These are phyloP conservation scores for Xenoacremonium recifei DNA, from an alignment of 2,329 filamentous ascomycete species.

Conservation along the genomic window DNA sequence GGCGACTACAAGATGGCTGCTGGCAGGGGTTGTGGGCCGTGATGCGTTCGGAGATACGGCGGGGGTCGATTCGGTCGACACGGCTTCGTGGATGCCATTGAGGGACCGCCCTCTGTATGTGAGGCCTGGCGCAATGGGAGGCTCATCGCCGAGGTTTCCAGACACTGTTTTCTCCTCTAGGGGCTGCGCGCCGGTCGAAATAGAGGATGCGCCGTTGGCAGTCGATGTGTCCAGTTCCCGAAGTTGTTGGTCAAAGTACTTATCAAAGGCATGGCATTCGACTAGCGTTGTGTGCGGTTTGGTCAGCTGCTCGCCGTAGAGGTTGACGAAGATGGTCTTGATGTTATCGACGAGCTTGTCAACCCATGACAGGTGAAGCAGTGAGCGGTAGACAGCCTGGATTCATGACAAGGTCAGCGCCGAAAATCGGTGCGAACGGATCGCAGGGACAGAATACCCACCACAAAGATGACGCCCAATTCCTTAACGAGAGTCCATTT, in stretches of 20 bases:
- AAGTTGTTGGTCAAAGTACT: slow-evolving; percentile 93
- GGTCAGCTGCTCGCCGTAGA: slow-evolving; percentile 86
- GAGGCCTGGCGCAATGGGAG: slow-evolving; percentile 35
- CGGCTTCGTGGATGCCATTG: slow-evolving; percentile 34
- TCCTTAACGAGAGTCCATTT: slow-evolving; percentile 95
- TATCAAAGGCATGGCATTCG: slow-evolving; percentile 78
- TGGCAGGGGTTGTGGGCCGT: slow-evolving; percentile 71
- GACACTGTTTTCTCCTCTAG: slow-evolving; percentile 34
- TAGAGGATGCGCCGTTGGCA: slow-evolving; percentile 27
- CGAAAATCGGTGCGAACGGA: slow-evolving; percentile 17
- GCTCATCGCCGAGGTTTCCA: slow-evolving; percentile 22
- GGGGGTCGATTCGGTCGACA: slow-evolving; percentile 68
- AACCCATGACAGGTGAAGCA: slow-evolving; percentile 94
- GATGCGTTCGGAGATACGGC: slow-evolving; percentile 72
- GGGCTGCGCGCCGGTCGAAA: slow-evolving; percentile 26
- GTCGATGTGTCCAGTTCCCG: slow-evolving; percentile 69
- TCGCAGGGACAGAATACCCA: slow-evolving; percentile 37
- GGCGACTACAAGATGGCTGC: slow-evolving; percentile 62
- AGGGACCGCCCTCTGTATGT: slow-evolving; percentile 39
- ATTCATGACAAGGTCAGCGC: slow-evolving; percentile 19
- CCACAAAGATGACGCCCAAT: slow-evolving; percentile 91
- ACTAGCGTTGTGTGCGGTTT: slow-evolving; percentile 75
- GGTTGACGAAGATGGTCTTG: slow-evolving; percentile 82
- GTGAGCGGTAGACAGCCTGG: slow-evolving; percentile 93
- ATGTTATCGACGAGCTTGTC: slow-evolving; percentile 96